These are phyloP conservation scores for Achlya hypogyna DNA, from an alignment of 352 stramenopile species.

Conservation along the genomic window DNA sequence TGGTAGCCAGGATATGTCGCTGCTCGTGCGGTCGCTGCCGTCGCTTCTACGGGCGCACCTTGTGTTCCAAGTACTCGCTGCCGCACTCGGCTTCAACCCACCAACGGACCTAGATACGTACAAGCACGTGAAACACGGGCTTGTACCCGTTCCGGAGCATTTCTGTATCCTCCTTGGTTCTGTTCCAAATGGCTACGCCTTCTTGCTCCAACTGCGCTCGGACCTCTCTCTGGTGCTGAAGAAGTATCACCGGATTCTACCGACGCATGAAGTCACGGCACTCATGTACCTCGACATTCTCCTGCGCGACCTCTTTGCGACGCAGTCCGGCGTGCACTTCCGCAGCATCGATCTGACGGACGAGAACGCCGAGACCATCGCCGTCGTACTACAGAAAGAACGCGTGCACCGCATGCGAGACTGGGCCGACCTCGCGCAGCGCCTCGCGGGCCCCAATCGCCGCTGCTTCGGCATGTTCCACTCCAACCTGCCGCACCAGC, in stretches of 20 bases:
- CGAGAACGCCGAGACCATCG: constrained; percentile 41
- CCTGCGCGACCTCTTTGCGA: constrained; percentile 77
- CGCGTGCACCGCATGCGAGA: constrained; percentile 60
- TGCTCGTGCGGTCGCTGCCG: constrained; percentile 74
- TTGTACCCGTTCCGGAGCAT: constrained; percentile 70
- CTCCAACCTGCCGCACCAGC: constrained; percentile 55
- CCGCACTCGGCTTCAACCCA: constrained; percentile 62
- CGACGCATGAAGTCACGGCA: constrained; percentile 40
- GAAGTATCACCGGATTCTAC: constrained; percentile 38
- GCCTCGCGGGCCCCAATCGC: constrained; percentile 50
- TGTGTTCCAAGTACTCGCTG: constrained; percentile 69
- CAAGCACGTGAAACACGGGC: constrained; percentile 76
- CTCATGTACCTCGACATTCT: constrained; percentile 74
- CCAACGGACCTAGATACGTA: constrained; percentile 77
- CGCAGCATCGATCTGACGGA: constrained; percentile 61
- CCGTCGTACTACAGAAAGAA: constrained; percentile 69
- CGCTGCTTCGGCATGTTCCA: constrained; percentile 82
- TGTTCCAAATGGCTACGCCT: constrained; percentile 58
- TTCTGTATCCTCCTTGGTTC: constrained; percentile 70
- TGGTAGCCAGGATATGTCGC: constrained; percentile 63
- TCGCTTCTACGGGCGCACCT: constrained; percentile 68
- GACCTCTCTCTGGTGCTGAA: constrained; percentile 49
- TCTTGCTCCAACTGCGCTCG: constrained; percentile 57
- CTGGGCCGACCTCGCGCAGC: constrained; percentile 55
- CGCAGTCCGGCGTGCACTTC: constrained; percentile 72